These are phyloP conservation scores for Leccinum pellstonianum DNA, from an alignment of 768 basidiomycete genomes.

Conservation along the genomic window DNA sequence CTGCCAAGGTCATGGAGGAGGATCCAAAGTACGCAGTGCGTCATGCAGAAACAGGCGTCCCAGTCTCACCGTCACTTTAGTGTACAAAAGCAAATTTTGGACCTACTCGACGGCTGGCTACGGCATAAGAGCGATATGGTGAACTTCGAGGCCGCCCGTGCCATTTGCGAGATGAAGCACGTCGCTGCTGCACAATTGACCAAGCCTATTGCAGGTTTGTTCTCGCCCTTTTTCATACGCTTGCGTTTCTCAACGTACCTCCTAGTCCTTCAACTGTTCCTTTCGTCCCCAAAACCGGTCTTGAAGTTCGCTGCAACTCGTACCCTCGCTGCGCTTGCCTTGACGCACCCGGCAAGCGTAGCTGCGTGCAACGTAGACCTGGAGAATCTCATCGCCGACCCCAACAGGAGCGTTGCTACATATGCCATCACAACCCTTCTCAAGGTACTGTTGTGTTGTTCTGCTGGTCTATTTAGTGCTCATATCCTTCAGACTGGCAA, in stretches of 20 bases:
- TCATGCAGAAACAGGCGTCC: neutral
- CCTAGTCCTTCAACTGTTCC: slow-evolving; percentile 89
- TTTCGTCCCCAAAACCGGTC: slow-evolving; percentile 91
- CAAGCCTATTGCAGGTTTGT: slow-evolving; percentile 83
- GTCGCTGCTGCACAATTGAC: slow-evolving; percentile 75
- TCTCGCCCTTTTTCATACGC: neutral
- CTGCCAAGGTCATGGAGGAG: slow-evolving; percentile 98
- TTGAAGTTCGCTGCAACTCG: slow-evolving; percentile 98
- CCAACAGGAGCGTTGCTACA: slow-evolving; percentile 94
- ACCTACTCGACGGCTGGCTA: slow-evolving; percentile 91
- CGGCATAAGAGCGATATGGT: slow-evolving; percentile 99
- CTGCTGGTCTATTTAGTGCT: neutral
- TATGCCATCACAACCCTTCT: slow-evolving; percentile 98
- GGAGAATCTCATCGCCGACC: slow-evolving; percentile 93
- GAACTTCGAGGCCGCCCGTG: slow-evolving; percentile 96
- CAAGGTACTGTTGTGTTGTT: slow-evolving; percentile 54
- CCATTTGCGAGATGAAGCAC: slow-evolving; percentile 94
- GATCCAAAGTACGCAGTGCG: slow-evolving; percentile 83
- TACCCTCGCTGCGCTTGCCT: slow-evolving; percentile 85
- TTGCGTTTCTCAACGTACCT: slow-evolving; percentile 8
- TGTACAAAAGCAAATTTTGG: slow-evolving; percentile 88
- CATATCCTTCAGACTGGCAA: slow-evolving; percentile 77
- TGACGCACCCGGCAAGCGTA: slow-evolving; percentile 83
- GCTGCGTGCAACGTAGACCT: slow-evolving; percentile 94
- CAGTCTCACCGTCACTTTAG: slow-evolving; percentile 39